Evolutionary conservation across 768 basidiomycete species (phyloP), one percentile per base, ranked within the genome.

Genomic region (Amylocystis lapponica): DNA sequence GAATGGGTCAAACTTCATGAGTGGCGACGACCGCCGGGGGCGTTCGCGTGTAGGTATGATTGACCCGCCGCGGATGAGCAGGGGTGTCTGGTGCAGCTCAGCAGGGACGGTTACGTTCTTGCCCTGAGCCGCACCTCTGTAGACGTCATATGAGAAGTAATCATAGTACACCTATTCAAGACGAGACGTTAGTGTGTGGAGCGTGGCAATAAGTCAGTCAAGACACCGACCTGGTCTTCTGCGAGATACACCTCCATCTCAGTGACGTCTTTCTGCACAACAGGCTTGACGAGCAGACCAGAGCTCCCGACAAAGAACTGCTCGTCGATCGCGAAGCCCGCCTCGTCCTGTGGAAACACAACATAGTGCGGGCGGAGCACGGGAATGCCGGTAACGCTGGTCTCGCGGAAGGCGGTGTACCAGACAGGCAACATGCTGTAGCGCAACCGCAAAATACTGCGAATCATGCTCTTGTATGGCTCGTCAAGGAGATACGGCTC

Each of bases 391-490:
- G 75, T 81, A 10, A 83, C 71, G 49, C 82, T 86, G 6, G 90
- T 81, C 60, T 97, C 89, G 32, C 81, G 75, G 79, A 98, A 97
- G 2, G 89, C 89, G n/a, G 89, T 97, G 62, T 99, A 99, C 94
- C 95, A 97, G 13, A 94, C 73, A 0, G 92, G 90, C 21, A 99
- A 67, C 67, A 97, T 75, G 29, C 76, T 71, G 64, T 99, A 98
- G 34, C 96, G 70, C 43, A 97, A 66, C 20, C 83, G 76, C 36
- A 99, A 67, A 39, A 83, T 74, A 49, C 89, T 81, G 27, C 83
- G 79, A 33, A 97, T 65, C 38, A 91, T 84, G 27, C 78, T 71
- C 69, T 87, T 89, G 70, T 88, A 85, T 3, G 94, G 93, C 53
- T 96, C 83, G 10, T 91, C 89, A 37, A 86, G 75, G 0, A 98